Base-by-base conservation (phyloP, 306 rosid genomes). In the Quercus bicolor region DNA sequence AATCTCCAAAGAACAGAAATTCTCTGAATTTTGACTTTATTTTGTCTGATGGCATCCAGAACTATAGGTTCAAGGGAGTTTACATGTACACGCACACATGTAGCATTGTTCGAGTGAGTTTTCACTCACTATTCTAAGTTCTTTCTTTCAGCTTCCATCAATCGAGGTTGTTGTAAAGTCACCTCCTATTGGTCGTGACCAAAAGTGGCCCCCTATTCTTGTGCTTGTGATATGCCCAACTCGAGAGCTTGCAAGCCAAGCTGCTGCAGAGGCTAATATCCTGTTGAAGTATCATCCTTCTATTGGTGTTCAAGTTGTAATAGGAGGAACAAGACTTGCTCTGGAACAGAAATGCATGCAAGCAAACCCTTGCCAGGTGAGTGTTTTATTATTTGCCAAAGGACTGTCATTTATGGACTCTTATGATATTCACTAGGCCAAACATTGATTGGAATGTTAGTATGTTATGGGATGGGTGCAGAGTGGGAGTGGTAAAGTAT, bases 151-250 rank as follows among this genome's bases (percentile, higher is more conserved):
- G 99, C 99, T 95, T 87, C 99, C 99, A 79, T 87, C 99, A 52
- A 95, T 95, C 78, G 98, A 95, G 88, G 89, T 77, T 75, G 93
- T 90, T 76, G 88, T 72, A 69, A 95, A 95, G 70, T 86, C 91
- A 57, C 84, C 94, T 19, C 88, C 91, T 72, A 45, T 53, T 74
- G 89, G 83, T 16, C 89, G 81, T 64, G 97, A 89, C 85, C 85
- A 91, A 45, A 90, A 73, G 89, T 86, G 90, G 57, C 91, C 97
- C 28, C 97, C 99, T 34, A 95, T 95, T 83, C 57, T 72, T 80
- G 96, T 95, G 70, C 96, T 95, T 80, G 94, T 95, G 53, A 86
- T 95, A 77, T 95, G 99, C 87, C 99, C 99, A 70, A 95, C 99
- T 70, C 82, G 99, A 78, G 99, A 95, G 86, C 95, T 95, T 85